phyloP scores from a whole-genome alignment of 176 grass and related monocot species.

The Poa pratensis region DNA sequence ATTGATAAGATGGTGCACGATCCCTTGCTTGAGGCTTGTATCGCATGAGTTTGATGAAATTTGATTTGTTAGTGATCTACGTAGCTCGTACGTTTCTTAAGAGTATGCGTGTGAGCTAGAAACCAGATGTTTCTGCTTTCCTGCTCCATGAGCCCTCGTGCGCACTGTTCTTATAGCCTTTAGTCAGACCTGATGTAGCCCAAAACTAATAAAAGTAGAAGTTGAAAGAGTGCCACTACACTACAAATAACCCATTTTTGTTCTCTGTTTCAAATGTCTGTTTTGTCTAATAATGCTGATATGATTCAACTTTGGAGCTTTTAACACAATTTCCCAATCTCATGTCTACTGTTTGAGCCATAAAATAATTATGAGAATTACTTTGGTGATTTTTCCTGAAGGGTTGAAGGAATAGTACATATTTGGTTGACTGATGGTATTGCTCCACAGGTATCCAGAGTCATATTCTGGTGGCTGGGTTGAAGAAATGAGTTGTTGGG shows the following conservation, averaged over 20 bases:
- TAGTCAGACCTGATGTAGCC: not conserved
- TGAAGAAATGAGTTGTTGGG: not conserved
- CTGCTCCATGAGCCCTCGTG: too few species aligned
- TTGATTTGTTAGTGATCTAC: not conserved
- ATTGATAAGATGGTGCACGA: too few species aligned
- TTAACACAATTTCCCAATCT: not conserved
- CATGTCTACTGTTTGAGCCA: not conserved
- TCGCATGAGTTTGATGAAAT: too few species aligned
- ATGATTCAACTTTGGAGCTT: not conserved
- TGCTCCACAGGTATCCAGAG: not conserved
- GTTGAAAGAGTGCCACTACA: not conserved
- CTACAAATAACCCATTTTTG: not conserved
- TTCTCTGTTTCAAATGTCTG: not conserved
- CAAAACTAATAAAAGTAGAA: not conserved
- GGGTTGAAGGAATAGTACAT: not conserved
- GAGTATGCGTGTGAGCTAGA: not conserved
- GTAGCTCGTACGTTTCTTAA: not conserved
- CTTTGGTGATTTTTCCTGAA: not conserved
- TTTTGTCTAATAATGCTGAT: not conserved
- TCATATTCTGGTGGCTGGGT: not conserved
- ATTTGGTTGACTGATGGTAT: not conserved
- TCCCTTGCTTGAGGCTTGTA: too few species aligned
- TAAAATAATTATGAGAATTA: not conserved
- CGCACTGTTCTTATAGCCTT: not conserved
- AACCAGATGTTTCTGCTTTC: not conserved